phyloP scores from a whole-genome alignment of 2,329 filamentous ascomycete species.

The Penicillium brasilianum region DNA sequence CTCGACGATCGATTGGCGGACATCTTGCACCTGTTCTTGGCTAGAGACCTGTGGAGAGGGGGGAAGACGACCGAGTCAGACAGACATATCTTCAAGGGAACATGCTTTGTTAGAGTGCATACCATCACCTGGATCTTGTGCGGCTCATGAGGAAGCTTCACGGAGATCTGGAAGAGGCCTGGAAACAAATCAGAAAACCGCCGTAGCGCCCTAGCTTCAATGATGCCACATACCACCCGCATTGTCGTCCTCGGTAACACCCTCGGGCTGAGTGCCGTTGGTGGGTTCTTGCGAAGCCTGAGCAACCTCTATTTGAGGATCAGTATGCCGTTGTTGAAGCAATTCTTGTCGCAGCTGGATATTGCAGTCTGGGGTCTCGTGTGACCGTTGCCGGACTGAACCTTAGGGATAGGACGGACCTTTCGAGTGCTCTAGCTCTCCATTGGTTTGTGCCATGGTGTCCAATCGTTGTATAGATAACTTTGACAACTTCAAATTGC shows the following conservation, averaged over 20 bases:
- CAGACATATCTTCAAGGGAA: slow-evolving; percentile 15
- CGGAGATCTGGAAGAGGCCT: slow-evolving; percentile 72
- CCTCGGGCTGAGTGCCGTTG: slow-evolving; percentile 43
- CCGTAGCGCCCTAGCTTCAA: neutral
- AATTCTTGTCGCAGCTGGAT: slow-evolving; percentile 12
- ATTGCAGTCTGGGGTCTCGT: slow-evolving; percentile 16
- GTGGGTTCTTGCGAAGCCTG: slow-evolving; percentile 35
- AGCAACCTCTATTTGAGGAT: slow-evolving; percentile 38
- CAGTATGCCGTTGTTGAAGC: slow-evolving; percentile 12
- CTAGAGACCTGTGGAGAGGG: slow-evolving; percentile 70
- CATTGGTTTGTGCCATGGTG: slow-evolving; percentile 49
- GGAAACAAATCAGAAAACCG: slow-evolving; percentile 22
- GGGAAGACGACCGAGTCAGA: slow-evolving; percentile 31
- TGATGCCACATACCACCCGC: slow-evolving; percentile 39
- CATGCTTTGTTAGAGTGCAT: slow-evolving; percentile 41
- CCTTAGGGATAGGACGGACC: slow-evolving; percentile 33
- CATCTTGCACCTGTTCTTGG: slow-evolving; percentile 96
- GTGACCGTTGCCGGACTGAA: slow-evolving; percentile 9
- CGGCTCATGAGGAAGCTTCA: slow-evolving; percentile 80
- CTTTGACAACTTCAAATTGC: slow-evolving; percentile 26
- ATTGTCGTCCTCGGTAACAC: slow-evolving; percentile 42
- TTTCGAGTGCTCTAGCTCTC: slow-evolving; percentile 47
- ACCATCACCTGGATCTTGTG: slow-evolving; percentile 86
- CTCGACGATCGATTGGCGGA: slow-evolving; percentile 95
- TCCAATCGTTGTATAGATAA: slow-evolving; percentile 24